A percentile compares a stretch with the other conserved stretches of the same genome.
These are phyloP conservation scores for Hevea brasiliensis DNA, from an alignment of 345 rosid species.

Conservation along the genomic window DNA sequence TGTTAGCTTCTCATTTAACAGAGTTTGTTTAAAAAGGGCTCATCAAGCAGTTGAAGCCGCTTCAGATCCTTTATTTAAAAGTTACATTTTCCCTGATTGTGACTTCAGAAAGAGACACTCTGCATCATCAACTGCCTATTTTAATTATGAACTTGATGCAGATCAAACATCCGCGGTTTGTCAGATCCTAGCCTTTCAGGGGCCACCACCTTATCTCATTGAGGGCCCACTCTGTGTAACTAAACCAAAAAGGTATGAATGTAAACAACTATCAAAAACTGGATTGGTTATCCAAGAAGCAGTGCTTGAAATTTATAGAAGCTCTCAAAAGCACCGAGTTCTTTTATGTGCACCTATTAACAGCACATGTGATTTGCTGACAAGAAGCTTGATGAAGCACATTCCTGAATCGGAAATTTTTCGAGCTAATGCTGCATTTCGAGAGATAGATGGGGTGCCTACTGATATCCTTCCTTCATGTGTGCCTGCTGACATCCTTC, in stretches of 20 bases:
- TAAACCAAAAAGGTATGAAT: too few species aligned
- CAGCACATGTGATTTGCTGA: constrained; percentile 36
- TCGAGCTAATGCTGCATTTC: constrained; percentile 46
- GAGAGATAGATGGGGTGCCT: constrained; percentile 33
- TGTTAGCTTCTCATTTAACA: constrained; percentile 44
- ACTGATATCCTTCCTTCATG: constrained; percentile 33
- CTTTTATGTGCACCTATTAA: constrained; percentile 39
- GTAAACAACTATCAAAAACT: constrained; percentile 20
- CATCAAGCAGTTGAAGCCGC: constrained; percentile 44
- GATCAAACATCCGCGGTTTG: constrained; percentile 18
- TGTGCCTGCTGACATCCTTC: constrained; percentile 32
- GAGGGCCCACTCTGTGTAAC: constrained; percentile 30
- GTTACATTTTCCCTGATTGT: constrained; percentile 34
- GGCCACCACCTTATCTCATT: constrained; percentile 34
- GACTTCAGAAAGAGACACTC: not conserved
- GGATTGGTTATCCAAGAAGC: constrained; percentile 30
- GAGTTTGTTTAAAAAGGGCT: constrained; percentile 42
- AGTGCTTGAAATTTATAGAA: constrained; percentile 24
- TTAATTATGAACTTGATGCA: constrained; percentile 9
- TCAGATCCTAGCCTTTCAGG: constrained; percentile 22
- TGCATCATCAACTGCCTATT: not conserved
- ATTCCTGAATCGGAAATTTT: constrained; percentile 28
- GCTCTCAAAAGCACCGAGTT: constrained; percentile 12
- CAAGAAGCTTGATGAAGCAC: constrained; percentile 29
- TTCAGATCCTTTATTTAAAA: constrained; percentile 21